A percentile compares a stretch with the other conserved stretches of the same genome.
These are phyloP conservation scores for Ustilago cynodontis DNA, from an alignment of 1,284 basidiomycete genomes.

Conservation along the genomic window DNA sequence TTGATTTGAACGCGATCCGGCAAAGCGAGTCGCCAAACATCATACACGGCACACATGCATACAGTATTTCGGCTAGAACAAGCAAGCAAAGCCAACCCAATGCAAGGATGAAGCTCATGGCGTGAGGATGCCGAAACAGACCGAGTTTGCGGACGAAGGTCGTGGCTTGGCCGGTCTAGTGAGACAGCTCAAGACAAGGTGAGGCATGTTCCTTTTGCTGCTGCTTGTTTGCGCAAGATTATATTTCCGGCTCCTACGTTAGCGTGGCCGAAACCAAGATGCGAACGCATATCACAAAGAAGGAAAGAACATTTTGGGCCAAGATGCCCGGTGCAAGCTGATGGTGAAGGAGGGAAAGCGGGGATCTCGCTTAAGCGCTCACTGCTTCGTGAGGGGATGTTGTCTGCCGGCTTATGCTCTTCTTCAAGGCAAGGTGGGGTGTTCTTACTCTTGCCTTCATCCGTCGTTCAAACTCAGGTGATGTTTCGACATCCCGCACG, in stretches of 20 bases:
- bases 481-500: slow-evolving; percentile 36
- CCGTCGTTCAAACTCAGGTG: slow-evolving; percentile 46
- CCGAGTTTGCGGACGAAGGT: background rate
- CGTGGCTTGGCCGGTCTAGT: slow-evolving; percentile 4
- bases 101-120: background rate
- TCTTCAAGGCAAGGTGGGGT: background rate
- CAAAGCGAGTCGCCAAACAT: slow-evolving; percentile 8
- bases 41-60: background rate
- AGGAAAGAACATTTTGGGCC: background rate
- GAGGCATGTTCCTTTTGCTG: background rate
- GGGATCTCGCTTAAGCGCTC: slow-evolving; percentile 5
- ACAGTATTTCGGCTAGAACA: background rate
- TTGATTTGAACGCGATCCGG: background rate
- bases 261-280: background rate
- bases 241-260: background rate
- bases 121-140: background rate
- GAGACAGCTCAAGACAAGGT: slow-evolving; percentile 12
- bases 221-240: background rate
- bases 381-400: slow-evolving; percentile 15
- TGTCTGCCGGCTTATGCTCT: slow-evolving; percentile 36
- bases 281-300: slow-evolving; percentile 4
- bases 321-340: background rate
- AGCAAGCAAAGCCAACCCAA: background rate
- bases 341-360: background rate
- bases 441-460: slow-evolving; percentile 23